A percentile compares a stretch with the other conserved stretches of the same genome.
phyloP scores from a whole-genome alignment of 2,329 filamentous ascomycete genomes.

The Aspergillus flavus region DNA sequence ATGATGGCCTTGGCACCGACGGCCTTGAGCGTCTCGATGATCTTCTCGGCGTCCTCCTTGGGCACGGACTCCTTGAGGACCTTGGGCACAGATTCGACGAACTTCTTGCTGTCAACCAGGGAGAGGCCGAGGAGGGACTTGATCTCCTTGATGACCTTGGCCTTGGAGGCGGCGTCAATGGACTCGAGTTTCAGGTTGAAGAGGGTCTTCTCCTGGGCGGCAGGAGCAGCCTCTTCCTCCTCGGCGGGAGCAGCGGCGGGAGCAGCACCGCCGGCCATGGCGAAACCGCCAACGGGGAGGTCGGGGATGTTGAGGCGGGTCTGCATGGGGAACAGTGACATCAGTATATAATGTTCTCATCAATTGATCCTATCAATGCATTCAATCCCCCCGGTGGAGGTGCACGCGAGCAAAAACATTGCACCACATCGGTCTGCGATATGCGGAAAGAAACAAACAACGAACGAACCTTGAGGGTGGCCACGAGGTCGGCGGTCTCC shows the following conservation, averaged over 20 bases:
- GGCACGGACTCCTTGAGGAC: constrained; percentile 98
- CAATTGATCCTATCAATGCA: not conserved
- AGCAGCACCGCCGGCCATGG: constrained; percentile 65
- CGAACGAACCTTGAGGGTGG: constrained; percentile 80
- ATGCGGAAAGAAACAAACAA: not conserved
- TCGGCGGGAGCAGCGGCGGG: constrained; percentile 63
- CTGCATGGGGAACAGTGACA: constrained; percentile 51
- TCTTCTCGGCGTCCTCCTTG: constrained; percentile 99
- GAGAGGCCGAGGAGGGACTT: constrained; percentile 93
- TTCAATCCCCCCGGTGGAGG: not conserved
- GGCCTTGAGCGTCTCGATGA: constrained; percentile 90
- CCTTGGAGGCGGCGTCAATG: constrained; percentile 86
- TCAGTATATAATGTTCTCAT: constrained; percentile 3
- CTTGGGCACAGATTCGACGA: constrained; percentile 97
- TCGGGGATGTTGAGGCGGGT: constrained; percentile 96
- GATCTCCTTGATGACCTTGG: constrained; percentile 99
- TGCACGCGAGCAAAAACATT: not conserved
- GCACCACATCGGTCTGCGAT: constrained; percentile 5
- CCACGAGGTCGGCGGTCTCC: constrained; percentile 95
- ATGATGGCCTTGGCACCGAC: constrained; percentile 86
- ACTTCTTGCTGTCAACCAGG: constrained; percentile 99
- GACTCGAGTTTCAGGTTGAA: constrained; percentile 94
- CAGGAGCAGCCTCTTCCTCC: constrained; percentile 85
- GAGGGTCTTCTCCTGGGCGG: constrained; percentile 89
- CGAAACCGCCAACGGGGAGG: constrained; percentile 90